These are phyloP conservation scores for Buddleja alternifolia DNA, from an alignment of 257 asterid species.

Conservation along the genomic window DNA sequence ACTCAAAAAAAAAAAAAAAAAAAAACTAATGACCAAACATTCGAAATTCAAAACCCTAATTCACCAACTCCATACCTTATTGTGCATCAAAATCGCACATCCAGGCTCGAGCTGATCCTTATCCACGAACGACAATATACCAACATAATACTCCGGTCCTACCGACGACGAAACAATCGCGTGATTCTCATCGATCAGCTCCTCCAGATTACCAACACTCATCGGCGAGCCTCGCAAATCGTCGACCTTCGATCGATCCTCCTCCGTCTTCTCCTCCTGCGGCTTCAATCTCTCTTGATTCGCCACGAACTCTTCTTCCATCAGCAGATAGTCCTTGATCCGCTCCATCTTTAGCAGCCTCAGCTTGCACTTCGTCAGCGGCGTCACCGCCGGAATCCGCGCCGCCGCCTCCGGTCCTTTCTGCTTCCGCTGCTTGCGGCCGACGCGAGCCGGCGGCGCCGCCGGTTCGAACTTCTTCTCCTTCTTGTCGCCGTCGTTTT, in stretches of 20 bases:
- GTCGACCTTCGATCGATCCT: constrained; percentile 87
- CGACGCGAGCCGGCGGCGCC: constrained; percentile 91
- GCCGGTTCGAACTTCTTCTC: constrained; percentile 89
- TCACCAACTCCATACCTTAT: constrained; percentile 57
- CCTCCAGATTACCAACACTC: constrained; percentile 93
- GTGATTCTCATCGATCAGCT: constrained; percentile 91
- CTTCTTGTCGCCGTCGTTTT: constrained; percentile 80
- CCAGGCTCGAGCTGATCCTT: constrained; percentile 98
- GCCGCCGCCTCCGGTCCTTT: constrained; percentile 89
- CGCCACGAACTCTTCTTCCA: constrained; percentile 95
- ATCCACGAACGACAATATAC: constrained; percentile 84
- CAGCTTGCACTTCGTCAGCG: constrained; percentile 75
- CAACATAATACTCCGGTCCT: constrained; percentile 91
- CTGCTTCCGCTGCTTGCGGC: constrained; percentile 91
- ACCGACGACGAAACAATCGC: constrained; percentile 84
- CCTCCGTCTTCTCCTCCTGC: constrained; percentile 96
- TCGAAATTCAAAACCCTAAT: constrained; percentile 25
- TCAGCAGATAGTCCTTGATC: constrained; percentile 72
- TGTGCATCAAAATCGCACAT: constrained; percentile 91
- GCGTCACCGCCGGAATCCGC: constrained; percentile 77
- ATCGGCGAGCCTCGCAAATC: constrained; percentile 86
- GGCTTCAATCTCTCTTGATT: constrained; percentile 90
- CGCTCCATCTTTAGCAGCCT: constrained; percentile 75
- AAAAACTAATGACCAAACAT: too few species aligned
- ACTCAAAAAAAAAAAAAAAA: not conserved